Evolutionary conservation across 2,329 filamentous ascomycete genomes (phyloP), one percentile per base, ranked within the genome.

Genomic region (Blastomyces parvus): DNA sequence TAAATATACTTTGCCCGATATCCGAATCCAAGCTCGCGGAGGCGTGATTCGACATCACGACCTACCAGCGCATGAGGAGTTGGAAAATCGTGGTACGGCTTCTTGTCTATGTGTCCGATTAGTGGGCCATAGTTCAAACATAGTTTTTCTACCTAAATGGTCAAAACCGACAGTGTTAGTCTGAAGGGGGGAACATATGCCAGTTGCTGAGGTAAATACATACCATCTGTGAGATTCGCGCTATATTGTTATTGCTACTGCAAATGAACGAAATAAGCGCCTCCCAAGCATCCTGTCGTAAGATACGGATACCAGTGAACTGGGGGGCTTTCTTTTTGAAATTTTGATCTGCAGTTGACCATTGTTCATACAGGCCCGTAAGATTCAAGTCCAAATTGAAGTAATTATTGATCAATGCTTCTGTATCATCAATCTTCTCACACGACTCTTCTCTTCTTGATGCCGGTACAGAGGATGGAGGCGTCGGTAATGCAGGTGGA

Each of bases 171-270:
- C 6, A n/a, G 30, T 60, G 58, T 38, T 27, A 61, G 22, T 62
- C 64, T 30, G 13, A 62, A 52, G 19, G 42, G 36, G 36, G 27
- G 50, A 56, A 13, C 44, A 30, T 27, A 40, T 60, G 9, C 7
- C 19, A 42, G 11, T 3, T 59, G 30, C 17, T 25, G 6, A 42
- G n/a, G 6, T 27, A 48, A 25, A 52, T 50, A 44, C 72, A 66
- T 70, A 89, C 91, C 94, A 99, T 99, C 76, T 95, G 90, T 5
- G 90, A 93, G 73, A 99, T 99, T 48, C 94, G 86, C 1, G 87
- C 84, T 65, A 99, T 99, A 73, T 99, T 97, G 78, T 99, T 99
- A 77, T 99, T 99, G 77, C 91, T 96, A 76, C 92, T 97, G 81
- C 94, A 99, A 67, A 99, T 99, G 76, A 99, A 99, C 63, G 89